These are phyloP conservation scores for Byssochlamys sp. DNA, from an alignment of 2,329 filamentous ascomycete genomes.

Conservation along the genomic window DNA sequence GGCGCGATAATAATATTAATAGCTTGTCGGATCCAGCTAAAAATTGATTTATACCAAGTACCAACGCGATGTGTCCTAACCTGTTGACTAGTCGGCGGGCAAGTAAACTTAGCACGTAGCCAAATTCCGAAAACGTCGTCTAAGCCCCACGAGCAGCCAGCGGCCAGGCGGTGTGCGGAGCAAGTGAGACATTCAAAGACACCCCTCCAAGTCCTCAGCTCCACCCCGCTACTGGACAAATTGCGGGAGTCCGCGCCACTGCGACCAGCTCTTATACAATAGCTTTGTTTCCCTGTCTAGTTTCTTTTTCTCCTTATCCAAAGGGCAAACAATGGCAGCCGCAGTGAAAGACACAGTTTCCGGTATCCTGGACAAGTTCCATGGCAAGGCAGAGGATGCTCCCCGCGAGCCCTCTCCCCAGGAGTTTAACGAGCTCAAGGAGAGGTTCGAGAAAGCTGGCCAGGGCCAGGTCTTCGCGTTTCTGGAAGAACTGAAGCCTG, in stretches of 20 bases:
- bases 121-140: not conserved
- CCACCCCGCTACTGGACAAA: not conserved
- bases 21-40: not conserved
- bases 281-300: slow-evolving; percentile 2
- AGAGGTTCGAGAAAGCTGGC: slow-evolving; percentile 62
- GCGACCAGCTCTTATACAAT: not conserved
- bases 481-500: slow-evolving; percentile 65
- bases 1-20: not conserved
- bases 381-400: slow-evolving; percentile 28
- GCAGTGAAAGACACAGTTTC: slow-evolving; percentile 38
- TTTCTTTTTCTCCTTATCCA: not conserved
- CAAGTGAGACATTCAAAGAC: not conserved
- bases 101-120: not conserved
- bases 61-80: not conserved
- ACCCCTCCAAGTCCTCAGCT: not conserved
- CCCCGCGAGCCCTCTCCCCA: slow-evolving; percentile 50
- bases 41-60: not conserved
- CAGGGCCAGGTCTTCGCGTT: slow-evolving; percentile 81
- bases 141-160: not conserved
- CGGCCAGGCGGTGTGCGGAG: not conserved
- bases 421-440: slow-evolving; percentile 57
- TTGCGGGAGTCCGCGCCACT: not conserved
- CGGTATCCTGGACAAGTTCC: slow-evolving; percentile 41
- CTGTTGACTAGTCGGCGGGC: not conserved
- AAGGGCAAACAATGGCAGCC: slow-evolving; percentile 24